Percentiles rank a stretch among this genome's conserved stretches.
These are phyloP conservation scores for Chrysoporthe austroafricana DNA, from an alignment of 2,329 filamentous ascomycete species.

Conservation along the genomic window DNA sequence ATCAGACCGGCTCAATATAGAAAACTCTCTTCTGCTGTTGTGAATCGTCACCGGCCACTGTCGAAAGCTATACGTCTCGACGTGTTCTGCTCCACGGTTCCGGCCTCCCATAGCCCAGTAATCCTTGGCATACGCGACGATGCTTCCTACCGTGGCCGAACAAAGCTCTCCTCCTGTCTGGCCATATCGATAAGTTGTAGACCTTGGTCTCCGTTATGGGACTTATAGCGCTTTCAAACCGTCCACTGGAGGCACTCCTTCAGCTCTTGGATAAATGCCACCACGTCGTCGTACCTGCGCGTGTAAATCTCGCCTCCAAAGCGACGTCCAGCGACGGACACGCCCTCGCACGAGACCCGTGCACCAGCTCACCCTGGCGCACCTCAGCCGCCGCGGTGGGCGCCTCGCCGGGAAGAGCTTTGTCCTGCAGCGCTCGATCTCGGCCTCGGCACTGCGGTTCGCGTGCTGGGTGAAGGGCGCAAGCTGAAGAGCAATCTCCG, in stretches of 20 bases:
- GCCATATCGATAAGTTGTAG: background rate
- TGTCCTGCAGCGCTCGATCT: background rate
- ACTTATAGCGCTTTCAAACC: background rate
- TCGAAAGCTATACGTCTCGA: background rate
- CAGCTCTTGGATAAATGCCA: background rate
- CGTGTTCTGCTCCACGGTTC: background rate
- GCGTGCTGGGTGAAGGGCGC: background rate
- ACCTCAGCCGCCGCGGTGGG: too few relatives aligned
- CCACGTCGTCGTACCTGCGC: background rate
- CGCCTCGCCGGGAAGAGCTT: background rate
- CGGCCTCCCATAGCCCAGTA: background rate
- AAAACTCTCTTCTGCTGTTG: background rate
- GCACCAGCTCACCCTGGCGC: too few relatives aligned
- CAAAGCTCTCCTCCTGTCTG: background rate
- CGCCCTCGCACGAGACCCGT: background rate
- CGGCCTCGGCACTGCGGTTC: background rate
- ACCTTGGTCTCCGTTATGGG: background rate
- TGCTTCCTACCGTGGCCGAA: background rate
- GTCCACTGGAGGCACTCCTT: too few relatives aligned
- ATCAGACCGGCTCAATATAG: too few relatives aligned
- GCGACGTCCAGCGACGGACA: background rate
- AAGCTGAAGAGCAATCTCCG: background rate
- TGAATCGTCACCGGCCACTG: background rate
- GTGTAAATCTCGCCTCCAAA: background rate
- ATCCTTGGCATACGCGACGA: too few relatives aligned